A percentile compares a stretch with the other conserved stretches of the same genome.
These are phyloP conservation scores for Brassica napus DNA, from an alignment of 345 rosid genomes.

Conservation along the genomic window DNA sequence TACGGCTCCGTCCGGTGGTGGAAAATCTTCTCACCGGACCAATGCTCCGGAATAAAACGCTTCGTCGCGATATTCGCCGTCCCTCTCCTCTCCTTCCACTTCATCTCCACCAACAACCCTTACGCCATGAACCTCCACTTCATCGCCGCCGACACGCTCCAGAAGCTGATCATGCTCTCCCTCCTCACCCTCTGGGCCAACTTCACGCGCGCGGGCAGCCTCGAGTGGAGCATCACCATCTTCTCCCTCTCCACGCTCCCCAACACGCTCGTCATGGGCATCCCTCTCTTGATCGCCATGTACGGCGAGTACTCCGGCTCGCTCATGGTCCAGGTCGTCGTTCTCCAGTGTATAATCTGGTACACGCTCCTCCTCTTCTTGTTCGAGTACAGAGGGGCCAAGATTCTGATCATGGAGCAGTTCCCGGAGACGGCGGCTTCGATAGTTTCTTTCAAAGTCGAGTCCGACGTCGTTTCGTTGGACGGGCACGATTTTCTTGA, in stretches of 20 bases:
- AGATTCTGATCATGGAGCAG: slow-evolving; percentile 83
- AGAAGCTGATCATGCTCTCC: slow-evolving; percentile 70
- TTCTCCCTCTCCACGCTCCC: slow-evolving; percentile 91
- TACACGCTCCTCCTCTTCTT: slow-evolving; percentile 87
- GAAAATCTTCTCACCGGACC: slow-evolving; percentile 90
- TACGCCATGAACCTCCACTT: slow-evolving; percentile 82
- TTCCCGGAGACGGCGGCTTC: slow-evolving; percentile 92
- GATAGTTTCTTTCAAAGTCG: slow-evolving; percentile 83
- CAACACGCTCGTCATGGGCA: slow-evolving; percentile 94
- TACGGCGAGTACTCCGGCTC: slow-evolving; percentile 69
- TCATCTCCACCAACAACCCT: slow-evolving; percentile 83
- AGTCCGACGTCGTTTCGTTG: slow-evolving; percentile 82
- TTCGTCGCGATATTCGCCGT: slow-evolving; percentile 94
- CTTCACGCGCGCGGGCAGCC: slow-evolving; percentile 56
- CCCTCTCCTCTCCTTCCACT: slow-evolving; percentile 91
- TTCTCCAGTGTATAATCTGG: slow-evolving; percentile 94
- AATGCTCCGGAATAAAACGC: slow-evolving; percentile 95
- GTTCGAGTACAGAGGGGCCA: slow-evolving; percentile 92
- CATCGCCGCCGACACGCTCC: slow-evolving; percentile 91
- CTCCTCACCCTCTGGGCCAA: slow-evolving; percentile 65
- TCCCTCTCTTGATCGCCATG: slow-evolving; percentile 90
- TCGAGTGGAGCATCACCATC: slow-evolving; percentile 91
- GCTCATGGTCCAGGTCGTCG: slow-evolving; percentile 93
- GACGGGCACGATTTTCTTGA: slow-evolving; percentile 76
- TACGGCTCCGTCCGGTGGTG: slow-evolving; percentile 98